These are phyloP conservation scores for Saururus chinensis DNA, from an alignment of 164 flowering plant genomes.

Conservation along the genomic window DNA sequence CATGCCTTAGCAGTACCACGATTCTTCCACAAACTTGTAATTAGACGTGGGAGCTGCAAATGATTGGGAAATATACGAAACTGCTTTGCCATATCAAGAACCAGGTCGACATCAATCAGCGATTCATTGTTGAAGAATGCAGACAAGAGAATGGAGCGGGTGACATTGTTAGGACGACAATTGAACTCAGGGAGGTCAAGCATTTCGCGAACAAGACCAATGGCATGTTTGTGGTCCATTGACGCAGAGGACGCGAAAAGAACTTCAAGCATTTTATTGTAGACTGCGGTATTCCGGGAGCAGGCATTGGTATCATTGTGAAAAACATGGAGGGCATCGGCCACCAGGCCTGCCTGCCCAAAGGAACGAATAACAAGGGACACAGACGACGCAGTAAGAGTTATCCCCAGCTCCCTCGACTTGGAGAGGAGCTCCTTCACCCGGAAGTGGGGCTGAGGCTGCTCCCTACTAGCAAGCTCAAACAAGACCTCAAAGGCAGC, in stretches of 20 bases:
- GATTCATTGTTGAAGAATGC: constrained; percentile 19
- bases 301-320: constrained; percentile 20
- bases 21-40: constrained; percentile 36
- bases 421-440: constrained; percentile 22
- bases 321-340: constrained; percentile 26
- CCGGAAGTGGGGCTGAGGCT: constrained; percentile 9
- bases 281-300: constrained; percentile 22
- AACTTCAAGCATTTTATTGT: constrained; percentile 28
- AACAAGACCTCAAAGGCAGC: constrained; percentile 37
- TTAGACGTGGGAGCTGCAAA: constrained; percentile 27
- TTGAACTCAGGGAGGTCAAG: constrained; percentile 17
- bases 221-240: constrained; percentile 19
- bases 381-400: constrained; percentile 29
- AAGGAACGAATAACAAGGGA: constrained; percentile 28
- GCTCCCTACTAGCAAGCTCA: constrained; percentile 34
- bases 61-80: constrained; percentile 31
- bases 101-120: constrained; percentile 8
- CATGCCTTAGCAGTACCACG: constrained; percentile 32
- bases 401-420: constrained; percentile 26
- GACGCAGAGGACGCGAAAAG: constrained; percentile 14
- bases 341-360: constrained; percentile 28
- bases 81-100: constrained; percentile 24
- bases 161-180: constrained; percentile 27
- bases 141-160: constrained; percentile 36
- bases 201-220: constrained; percentile 54